A percentile compares a stretch with the other conserved stretches of the same genome.
Evolutionary conservation across 2,329 filamentous ascomycete genomes (phyloP).

Genomic region (Achaetomium macrosporum): DNA sequence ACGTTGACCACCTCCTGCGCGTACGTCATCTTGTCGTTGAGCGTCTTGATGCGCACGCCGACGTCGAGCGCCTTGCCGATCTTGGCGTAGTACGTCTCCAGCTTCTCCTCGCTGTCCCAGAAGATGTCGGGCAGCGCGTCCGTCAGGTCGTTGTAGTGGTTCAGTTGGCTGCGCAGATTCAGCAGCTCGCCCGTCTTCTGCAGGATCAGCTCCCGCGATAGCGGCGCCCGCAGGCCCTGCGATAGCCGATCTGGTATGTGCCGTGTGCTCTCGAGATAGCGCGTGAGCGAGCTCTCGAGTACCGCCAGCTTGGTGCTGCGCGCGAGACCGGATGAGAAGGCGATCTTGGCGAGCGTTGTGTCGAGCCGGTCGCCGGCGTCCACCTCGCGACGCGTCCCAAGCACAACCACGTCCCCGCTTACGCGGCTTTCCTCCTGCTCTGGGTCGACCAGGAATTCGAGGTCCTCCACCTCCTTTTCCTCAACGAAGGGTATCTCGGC

Average conservation of each 20-base stretch:
- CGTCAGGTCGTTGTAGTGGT: slow-evolving; percentile 94
- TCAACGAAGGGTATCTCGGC: slow-evolving; percentile 67
- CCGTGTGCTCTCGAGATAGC: slow-evolving; percentile 83
- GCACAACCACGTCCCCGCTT: slow-evolving; percentile 78
- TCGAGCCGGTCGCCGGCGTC: slow-evolving; percentile 43
- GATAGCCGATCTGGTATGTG: slow-evolving; percentile 75
- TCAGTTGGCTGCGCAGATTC: slow-evolving; percentile 82
- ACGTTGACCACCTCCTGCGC: slow-evolving; percentile 92
- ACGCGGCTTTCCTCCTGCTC: slow-evolving; percentile 69
- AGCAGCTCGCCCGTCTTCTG: slow-evolving; percentile 91
- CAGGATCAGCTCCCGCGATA: slow-evolving; percentile 73
- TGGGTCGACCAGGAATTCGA: slow-evolving; percentile 78
- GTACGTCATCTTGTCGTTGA: slow-evolving; percentile 98
- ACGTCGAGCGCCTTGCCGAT: slow-evolving; percentile 88
- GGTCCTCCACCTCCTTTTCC: slow-evolving; percentile 76
- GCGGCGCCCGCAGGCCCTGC: slow-evolving; percentile 45
- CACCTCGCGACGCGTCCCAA: slow-evolving; percentile 65
- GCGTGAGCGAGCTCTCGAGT: slow-evolving; percentile 72
- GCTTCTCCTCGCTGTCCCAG: slow-evolving; percentile 88
- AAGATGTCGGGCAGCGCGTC: slow-evolving; percentile 94
- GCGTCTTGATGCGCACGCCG: slow-evolving; percentile 77
- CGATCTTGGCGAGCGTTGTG: slow-evolving; percentile 82
- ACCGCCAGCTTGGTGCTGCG: slow-evolving; percentile 91
- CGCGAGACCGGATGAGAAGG: slow-evolving; percentile 90
- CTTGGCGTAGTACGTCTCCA: slow-evolving; percentile 93